Evolutionary conservation across 257 asterid species (phyloP).

Genomic region (Solanum pennellii): DNA sequence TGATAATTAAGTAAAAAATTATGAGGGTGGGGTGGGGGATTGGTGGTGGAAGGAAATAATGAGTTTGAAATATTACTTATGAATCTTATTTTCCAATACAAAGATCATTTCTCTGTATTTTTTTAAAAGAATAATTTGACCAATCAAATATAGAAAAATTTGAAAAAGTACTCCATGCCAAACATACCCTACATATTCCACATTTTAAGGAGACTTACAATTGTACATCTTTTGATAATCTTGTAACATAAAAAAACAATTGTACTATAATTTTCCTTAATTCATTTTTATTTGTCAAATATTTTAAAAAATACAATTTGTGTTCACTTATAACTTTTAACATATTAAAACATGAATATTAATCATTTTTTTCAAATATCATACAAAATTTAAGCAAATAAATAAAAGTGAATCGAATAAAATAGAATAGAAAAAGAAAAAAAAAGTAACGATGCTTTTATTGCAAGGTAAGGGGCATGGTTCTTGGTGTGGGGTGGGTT

Average conservation of each 20-base stretch:
- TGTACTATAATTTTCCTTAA: too few relatives aligned
- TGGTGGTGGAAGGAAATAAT: not conserved
- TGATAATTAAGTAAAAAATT: not conserved
- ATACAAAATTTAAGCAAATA: not conserved
- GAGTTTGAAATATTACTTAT: not conserved
- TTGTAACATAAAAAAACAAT: not conserved
- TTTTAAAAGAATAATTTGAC: not conserved
- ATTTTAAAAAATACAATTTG: not conserved
- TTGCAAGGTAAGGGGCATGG: not conserved
- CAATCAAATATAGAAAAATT: not conserved
- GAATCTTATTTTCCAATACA: not conserved
- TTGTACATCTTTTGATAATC: not conserved
- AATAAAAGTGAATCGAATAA: not conserved
- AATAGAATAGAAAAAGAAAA: fast-evolving
- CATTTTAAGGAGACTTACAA: not conserved
- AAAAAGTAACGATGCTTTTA: not conserved
- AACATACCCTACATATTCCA: not conserved
- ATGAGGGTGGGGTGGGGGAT: not conserved
- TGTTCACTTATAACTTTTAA: not conserved
- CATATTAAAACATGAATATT: not conserved
- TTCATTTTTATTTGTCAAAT: not conserved
- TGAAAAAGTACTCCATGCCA: not conserved
- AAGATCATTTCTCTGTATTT: not conserved
- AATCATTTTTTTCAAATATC: not conserved
- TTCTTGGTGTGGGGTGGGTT: not conserved